These are phyloP conservation scores for Magnaporthiopsis rhizophila DNA, from an alignment of 2,329 filamentous ascomycete species.

Conservation along the genomic window DNA sequence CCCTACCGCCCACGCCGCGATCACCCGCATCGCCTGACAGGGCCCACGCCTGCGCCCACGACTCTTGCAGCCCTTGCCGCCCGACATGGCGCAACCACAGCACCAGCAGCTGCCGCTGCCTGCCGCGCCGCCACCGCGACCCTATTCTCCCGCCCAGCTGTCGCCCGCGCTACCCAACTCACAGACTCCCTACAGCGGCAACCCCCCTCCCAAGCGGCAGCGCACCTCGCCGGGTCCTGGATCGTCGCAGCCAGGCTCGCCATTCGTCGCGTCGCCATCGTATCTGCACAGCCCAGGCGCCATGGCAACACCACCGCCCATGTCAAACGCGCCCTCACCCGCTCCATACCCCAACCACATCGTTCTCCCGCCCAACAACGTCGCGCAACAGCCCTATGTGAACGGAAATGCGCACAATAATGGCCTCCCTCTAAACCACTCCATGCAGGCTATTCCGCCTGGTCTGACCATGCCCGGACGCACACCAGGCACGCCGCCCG, in stretches of 20 bases:
- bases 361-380: slow-evolving; percentile 20
- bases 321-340: slow-evolving; percentile 24
- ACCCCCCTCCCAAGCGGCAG: slow-evolving; percentile 4
- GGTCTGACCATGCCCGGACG: slow-evolving; percentile 6
- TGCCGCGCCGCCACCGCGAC: slow-evolving; percentile 9
- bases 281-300: slow-evolving; percentile 17
- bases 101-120: slow-evolving; percentile 23
- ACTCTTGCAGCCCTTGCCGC: not conserved
- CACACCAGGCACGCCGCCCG: slow-evolving; percentile 4
- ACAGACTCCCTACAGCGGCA: not conserved
- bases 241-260: slow-evolving; percentile 10
- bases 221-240: slow-evolving; percentile 3
- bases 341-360: slow-evolving; percentile 52
- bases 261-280: slow-evolving; percentile 20
- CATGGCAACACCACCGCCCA: slow-evolving; percentile 12
- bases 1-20: too few species aligned
- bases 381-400: slow-evolving; percentile 19
- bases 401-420: slow-evolving; percentile 15
- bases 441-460: not conserved
- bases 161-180: slow-evolving; percentile 1
- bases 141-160: not conserved
- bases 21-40: not conserved
- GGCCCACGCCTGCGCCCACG: too few species aligned
- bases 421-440: not conserved
- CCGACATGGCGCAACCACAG: slow-evolving; percentile 52